These are phyloP conservation scores for Pulveroboletus sp. DNA, from an alignment of 768 basidiomycete genomes.

Conservation along the genomic window DNA sequence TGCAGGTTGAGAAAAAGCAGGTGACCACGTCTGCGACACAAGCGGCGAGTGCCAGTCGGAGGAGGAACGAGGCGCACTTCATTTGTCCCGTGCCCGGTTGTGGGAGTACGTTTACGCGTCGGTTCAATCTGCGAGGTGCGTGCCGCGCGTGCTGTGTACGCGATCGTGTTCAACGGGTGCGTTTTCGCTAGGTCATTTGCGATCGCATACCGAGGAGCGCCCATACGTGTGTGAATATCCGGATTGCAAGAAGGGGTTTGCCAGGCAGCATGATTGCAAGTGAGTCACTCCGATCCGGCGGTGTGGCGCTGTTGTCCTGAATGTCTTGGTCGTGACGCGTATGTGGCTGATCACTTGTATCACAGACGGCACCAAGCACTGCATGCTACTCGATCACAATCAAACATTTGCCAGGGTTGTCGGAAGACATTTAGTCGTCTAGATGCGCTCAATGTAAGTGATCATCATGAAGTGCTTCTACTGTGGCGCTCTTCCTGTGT, in stretches of 20 bases:
- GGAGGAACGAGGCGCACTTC: constrained; percentile 90
- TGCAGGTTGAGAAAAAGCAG: constrained; percentile 91
- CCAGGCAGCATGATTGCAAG: constrained; percentile 97
- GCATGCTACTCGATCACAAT: constrained; percentile 78
- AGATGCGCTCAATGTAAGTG: constrained; percentile 90
- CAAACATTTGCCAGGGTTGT: constrained; percentile 88
- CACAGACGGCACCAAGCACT: constrained; percentile 84
- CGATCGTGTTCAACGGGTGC: constrained; percentile 7
- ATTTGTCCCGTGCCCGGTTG: constrained; percentile 93
- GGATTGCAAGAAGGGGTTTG: constrained; percentile 93
- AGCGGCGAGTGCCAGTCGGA: constrained; percentile 82
- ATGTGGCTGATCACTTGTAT: constrained; percentile 7
- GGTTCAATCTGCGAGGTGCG: constrained; percentile 83
- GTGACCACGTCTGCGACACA: constrained; percentile 95
- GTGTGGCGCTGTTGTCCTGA: neutral
- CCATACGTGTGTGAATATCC: constrained; percentile 94
- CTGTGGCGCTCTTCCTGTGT: constrained; percentile 15
- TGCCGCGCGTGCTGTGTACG: constrained; percentile 1
- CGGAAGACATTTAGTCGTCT: constrained; percentile 92
- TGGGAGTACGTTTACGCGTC: constrained; percentile 94
- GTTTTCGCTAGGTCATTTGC: constrained; percentile 67
- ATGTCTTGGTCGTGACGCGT: neutral
- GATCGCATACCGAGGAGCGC: constrained; percentile 94
- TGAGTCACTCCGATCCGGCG: constrained; percentile 39
- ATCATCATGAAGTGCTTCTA: constrained; percentile 29